A percentile compares a stretch with the other conserved stretches of the same genome.
phyloP scores from a whole-genome alignment of 257 asterid species.

The Marsdenia floribunda region DNA sequence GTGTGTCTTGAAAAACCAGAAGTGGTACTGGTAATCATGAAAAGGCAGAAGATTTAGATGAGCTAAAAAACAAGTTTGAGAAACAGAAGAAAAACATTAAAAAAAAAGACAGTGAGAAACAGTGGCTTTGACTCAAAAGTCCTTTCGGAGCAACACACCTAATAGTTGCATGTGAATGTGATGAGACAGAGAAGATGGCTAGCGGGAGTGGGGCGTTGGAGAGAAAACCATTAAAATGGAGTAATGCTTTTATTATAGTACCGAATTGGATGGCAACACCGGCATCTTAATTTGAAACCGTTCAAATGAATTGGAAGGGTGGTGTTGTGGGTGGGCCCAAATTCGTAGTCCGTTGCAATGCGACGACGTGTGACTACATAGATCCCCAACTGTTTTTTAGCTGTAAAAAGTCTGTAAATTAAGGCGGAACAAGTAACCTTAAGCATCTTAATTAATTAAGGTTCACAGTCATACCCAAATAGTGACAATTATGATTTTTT shows the following conservation, averaged over 20 bases:
- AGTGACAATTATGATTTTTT: too few species aligned
- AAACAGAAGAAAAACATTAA: not conserved
- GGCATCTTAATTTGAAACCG: not conserved
- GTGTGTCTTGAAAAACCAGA: not conserved
- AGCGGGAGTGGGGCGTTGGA: not conserved
- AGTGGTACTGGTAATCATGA: not conserved
- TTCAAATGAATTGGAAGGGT: too few species aligned
- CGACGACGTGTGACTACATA: too few species aligned
- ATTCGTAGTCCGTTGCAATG: too few species aligned
- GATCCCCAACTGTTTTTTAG: too few species aligned
- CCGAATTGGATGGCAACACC: not conserved
- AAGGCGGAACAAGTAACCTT: too few species aligned
- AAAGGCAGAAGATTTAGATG: not conserved
- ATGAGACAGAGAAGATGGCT: not conserved
- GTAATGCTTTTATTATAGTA: not conserved
- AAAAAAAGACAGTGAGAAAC: not conserved
- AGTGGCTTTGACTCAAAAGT: not conserved
- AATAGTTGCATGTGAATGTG: not conserved
- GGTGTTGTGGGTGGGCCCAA: too few species aligned
- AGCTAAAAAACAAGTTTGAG: not conserved
- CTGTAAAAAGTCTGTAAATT: too few species aligned
- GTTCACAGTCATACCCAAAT: too few species aligned
- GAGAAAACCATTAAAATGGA: not conserved
- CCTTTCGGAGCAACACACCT: not conserved
- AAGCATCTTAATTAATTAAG: too few species aligned